A percentile compares a stretch with the other conserved stretches of the same genome.
Evolutionary conservation across 305 asterid species (phyloP).

Genomic region (Fraxinus velutina): DNA sequence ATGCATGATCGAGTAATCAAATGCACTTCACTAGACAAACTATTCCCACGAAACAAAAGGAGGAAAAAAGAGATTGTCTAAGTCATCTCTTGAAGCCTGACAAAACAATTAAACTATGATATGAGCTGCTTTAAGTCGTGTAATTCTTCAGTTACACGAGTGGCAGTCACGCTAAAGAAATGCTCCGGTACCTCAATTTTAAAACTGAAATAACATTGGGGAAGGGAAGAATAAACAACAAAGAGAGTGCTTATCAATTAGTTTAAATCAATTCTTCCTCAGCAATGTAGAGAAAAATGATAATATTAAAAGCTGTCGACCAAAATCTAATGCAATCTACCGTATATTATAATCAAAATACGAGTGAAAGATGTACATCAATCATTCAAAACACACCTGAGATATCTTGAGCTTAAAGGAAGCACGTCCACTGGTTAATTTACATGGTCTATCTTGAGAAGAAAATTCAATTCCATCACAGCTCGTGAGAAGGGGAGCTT

Average conservation of each 20-base stretch:
- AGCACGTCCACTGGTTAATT: conserved; percentile 64
- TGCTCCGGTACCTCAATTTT: conserved; percentile 7
- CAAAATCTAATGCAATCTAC: neutral
- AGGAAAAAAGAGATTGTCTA: neutral
- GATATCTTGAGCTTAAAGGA: conserved; percentile 88
- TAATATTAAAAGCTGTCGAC: conserved; percentile 10
- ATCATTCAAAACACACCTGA: conserved; percentile 44
- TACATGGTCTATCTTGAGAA: conserved; percentile 60
- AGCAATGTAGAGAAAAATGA: neutral
- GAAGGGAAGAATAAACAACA: neutral
- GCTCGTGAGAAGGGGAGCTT: conserved; percentile 70
- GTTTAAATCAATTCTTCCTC: neutral
- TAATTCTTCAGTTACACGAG: neutral
- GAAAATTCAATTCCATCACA: conserved; percentile 66
- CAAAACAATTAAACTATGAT: neutral
- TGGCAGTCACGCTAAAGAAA: neutral
- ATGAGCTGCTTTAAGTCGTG: neutral
- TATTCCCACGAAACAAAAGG: conserved; percentile 9
- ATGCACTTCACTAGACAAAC: neutral
- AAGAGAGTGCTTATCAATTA: neutral
- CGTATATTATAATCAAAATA: neutral
- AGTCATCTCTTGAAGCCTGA: neutral
- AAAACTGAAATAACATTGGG: neutral
- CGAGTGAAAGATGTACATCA: neutral
- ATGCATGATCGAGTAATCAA: conserved; percentile 7